Evolutionary conservation across 2,329 filamentous ascomycete species (phyloP).

Genomic region (Hypoxylon sp.): DNA sequence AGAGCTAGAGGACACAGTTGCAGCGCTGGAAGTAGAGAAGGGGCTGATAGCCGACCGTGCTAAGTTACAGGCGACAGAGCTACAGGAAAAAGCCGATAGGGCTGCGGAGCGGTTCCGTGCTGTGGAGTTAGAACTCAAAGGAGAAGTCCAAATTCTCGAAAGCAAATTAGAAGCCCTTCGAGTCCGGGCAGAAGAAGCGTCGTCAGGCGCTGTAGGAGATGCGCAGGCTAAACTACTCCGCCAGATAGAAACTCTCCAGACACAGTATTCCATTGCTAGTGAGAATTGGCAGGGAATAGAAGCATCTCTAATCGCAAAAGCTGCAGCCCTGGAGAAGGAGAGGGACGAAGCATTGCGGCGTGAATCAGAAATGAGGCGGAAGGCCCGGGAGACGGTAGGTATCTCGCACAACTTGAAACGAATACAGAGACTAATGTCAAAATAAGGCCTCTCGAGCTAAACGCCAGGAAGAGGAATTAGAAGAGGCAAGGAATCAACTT

Average conservation of each 20-base stretch:
- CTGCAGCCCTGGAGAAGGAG: conserved; percentile 87
- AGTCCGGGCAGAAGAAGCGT: conserved; percentile 87
- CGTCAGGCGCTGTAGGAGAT: conserved; percentile 84
- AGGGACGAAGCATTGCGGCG: conserved; percentile 86
- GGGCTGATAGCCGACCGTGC: conserved; percentile 75
- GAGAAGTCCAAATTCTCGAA: conserved; percentile 84
- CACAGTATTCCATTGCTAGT: conserved; percentile 92
- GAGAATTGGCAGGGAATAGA: conserved; percentile 99
- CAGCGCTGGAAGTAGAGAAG: conserved; percentile 83
- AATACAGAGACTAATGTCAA: conserved; percentile 49
- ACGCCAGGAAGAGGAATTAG: conserved; percentile 85
- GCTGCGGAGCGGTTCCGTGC: conserved; percentile 78
- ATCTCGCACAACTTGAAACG: not conserved
- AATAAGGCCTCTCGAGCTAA: conserved; percentile 73
- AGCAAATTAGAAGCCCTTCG: conserved; percentile 91
- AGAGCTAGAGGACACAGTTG: conserved; percentile 70
- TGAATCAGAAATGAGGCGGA: conserved; percentile 90
- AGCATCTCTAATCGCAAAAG: conserved; percentile 82
- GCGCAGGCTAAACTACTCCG: conserved; percentile 90
- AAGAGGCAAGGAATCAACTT: conserved; percentile 75
- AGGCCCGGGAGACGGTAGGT: conserved; percentile 86
- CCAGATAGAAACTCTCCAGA: conserved; percentile 95
- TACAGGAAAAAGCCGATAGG: conserved; percentile 79
- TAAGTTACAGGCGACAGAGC: conserved; percentile 78
- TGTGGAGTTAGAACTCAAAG: conserved; percentile 82